phyloP scores from a whole-genome alignment of 116 monocot species.

The Phalaenopsis hybrid region DNA sequence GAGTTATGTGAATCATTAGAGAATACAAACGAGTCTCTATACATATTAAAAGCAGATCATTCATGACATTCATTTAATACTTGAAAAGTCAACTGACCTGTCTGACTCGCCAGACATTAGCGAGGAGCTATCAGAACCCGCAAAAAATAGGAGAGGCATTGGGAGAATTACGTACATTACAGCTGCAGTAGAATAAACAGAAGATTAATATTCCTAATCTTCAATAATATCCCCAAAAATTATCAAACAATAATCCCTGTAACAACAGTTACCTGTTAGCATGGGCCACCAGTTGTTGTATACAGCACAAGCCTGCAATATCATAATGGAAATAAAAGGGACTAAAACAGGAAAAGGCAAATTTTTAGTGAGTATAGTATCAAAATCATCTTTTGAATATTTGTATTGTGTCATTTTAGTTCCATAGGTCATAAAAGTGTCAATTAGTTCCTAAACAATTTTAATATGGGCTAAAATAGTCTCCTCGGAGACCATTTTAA shows the following conservation, averaged over 20 bases:
- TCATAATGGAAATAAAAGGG: conserved; percentile 6
- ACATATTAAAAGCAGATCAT: neutral
- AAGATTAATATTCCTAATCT: neutral
- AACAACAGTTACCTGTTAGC: conserved; percentile 61
- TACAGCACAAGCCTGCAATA: conserved; percentile 80
- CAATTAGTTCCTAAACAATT: too few species aligned
- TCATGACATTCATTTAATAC: neutral
- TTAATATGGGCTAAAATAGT: too few species aligned
- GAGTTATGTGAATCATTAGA: neutral
- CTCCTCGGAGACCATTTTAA: too few species aligned
- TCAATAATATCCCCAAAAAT: neutral
- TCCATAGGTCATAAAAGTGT: too few species aligned
- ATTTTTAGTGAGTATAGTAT: neutral
- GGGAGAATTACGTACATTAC: conserved; percentile 88
- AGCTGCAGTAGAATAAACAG: conserved; percentile 29
- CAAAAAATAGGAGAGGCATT: conserved; percentile 81
- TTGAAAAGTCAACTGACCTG: conserved; percentile 29
- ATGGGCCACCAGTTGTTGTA: conserved; percentile 99
- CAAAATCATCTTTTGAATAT: too few species aligned
- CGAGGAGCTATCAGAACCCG: conserved; percentile 43
- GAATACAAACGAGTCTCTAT: neutral
- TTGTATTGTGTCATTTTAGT: too few species aligned
- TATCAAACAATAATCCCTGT: neutral
- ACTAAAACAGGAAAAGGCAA: neutral
- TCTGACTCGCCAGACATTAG: conserved; percentile 44